Evolutionary conservation across 208 protist genomes (phyloP).

Genomic region (Endotrypanum monterogeii): DNA sequence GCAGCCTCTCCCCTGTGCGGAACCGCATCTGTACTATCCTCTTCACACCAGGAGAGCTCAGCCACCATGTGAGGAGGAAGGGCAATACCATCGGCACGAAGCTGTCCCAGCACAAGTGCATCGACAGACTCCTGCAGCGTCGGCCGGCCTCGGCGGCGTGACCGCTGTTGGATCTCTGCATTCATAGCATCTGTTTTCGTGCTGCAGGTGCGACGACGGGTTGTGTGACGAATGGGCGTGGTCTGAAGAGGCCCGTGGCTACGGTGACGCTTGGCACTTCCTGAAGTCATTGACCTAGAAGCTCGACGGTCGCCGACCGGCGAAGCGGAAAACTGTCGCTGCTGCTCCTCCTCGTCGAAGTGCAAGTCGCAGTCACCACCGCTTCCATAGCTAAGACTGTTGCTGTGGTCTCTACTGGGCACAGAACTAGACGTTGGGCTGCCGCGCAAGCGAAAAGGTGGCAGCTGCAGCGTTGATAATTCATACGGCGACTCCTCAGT

Average conservation of each 20-base stretch:
- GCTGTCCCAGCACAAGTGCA: conserved; percentile 59
- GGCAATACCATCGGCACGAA: conserved; percentile 59
- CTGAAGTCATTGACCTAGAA: background rate
- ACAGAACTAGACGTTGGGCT: conserved; percentile 7
- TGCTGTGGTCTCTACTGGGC: conserved; percentile 11
- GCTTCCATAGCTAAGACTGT: conserved; percentile 1
- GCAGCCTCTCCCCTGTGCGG: background rate
- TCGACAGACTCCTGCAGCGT: conserved; percentile 53
- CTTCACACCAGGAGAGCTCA: conserved; percentile 20
- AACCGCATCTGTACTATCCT: background rate
- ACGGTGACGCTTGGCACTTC: conserved; percentile 16
- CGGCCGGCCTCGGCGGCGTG: conserved; percentile 13
- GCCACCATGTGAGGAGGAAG: conserved; percentile 26
- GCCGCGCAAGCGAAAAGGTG: background rate
- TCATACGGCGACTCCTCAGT: conserved; percentile 34
- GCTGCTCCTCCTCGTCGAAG: conserved; percentile 13
- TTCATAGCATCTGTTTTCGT: background rate
- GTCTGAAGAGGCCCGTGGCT: conserved; percentile 6
- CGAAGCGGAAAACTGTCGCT: background rate
- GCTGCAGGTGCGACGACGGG: conserved; percentile 12
- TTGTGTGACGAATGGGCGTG: conserved; percentile 8
- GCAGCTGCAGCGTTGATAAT: conserved; percentile 18
- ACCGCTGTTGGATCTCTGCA: background rate
- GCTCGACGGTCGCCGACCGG: background rate
- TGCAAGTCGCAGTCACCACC: background rate